Percentiles rank a stretch among this genome's conserved stretches.
These are phyloP conservation scores for Dioszegia aurantiaca DNA, from an alignment of 768 basidiomycete genomes.

Conservation along the genomic window DNA sequence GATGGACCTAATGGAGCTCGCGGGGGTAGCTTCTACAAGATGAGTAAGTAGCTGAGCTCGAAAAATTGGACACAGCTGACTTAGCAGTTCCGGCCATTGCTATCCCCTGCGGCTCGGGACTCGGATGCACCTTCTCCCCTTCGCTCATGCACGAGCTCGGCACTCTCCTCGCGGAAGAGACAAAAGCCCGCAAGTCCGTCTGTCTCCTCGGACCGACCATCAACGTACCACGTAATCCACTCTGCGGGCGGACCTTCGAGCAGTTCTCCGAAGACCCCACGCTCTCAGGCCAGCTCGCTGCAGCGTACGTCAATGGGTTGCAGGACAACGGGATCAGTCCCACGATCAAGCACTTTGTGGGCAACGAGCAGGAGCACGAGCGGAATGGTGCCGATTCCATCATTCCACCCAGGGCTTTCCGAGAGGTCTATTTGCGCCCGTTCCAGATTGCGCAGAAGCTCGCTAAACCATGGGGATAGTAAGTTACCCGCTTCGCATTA, in stretches of 20 bases:
- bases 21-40: constrained; percentile 48
- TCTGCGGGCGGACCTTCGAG: constrained; percentile 58
- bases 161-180: constrained; percentile 62
- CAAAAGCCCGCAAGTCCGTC: constrained; percentile 62
- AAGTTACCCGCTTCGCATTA: too few species aligned
- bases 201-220: constrained; percentile 68
- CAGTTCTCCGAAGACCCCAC: constrained; percentile 70
- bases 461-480: constrained; percentile 27
- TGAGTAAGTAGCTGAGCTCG: constrained; percentile 6
- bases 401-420: constrained; percentile 62
- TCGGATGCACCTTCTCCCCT: constrained; percentile 67
- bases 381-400: constrained; percentile 45
- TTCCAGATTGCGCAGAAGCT: constrained; percentile 57
- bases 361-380: constrained; percentile 71
- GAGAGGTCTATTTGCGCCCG: constrained; percentile 65
- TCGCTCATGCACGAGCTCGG: constrained; percentile 62
- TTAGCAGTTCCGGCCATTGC: constrained; percentile 58
- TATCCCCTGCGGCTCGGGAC: constrained; percentile 66
- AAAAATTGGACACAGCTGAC: not conserved
- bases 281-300: constrained; percentile 61
- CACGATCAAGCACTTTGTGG: constrained; percentile 68
- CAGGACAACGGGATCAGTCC: constrained; percentile 66
- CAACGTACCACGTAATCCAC: constrained; percentile 62
- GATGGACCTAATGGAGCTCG: constrained; percentile 71
- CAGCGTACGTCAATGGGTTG: constrained; percentile 66